Evolutionary conservation across 2,329 filamentous ascomycete species (phyloP), one percentile per base, ranked within the genome.

Genomic region (Fusarium tuaranense): DNA sequence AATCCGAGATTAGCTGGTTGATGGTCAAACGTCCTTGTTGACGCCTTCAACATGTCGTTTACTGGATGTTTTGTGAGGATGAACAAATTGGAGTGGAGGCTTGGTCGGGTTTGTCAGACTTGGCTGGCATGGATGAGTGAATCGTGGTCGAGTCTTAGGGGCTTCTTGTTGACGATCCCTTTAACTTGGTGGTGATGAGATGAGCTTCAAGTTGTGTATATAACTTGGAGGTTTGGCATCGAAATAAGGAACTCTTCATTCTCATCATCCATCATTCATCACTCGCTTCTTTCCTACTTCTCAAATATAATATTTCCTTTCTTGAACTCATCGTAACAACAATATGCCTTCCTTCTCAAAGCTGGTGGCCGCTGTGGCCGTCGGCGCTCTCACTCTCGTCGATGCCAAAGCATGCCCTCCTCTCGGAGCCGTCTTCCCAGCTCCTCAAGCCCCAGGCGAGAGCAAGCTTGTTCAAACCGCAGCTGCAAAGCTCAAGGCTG

Each of bases 401-500:
- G 75, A 81, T 32, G 81, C 80, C n/a, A 81, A 82, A 60, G 71
- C 74, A 7, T 86, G 84, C 22, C 84, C 84, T n/a, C 84, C 84
- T 32, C 79, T 86, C n/a, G 84, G 84, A 6, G 77, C 83, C 13
- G 84, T 86, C 48, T 76, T 86, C 8, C 84, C 83, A 8, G 79
- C 82, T 18, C 83, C 84, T 2, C 78, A 74, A 30, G 70, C 72
- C 9, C 84, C 84, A 4, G 76, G 82, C 38, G 51, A 75, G n/a
- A 80, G 81, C 60, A 60, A 71, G 9, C 67, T 76, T 0, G 81
- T 85, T 1, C 74, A 80, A 57, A 70, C 64, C 0, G 82, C 82
- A 1, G 61, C 79, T 30, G 32, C 63, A 7, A 63, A 57, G 7
- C 65, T 84, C 7, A 76, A 76, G 6, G 66, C 48, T 3, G 65